Percentiles rank a stretch among this genome's conserved stretches.
Evolutionary conservation across 306 rosid genomes (phyloP).

Genomic region (Vigna hirtella): DNA sequence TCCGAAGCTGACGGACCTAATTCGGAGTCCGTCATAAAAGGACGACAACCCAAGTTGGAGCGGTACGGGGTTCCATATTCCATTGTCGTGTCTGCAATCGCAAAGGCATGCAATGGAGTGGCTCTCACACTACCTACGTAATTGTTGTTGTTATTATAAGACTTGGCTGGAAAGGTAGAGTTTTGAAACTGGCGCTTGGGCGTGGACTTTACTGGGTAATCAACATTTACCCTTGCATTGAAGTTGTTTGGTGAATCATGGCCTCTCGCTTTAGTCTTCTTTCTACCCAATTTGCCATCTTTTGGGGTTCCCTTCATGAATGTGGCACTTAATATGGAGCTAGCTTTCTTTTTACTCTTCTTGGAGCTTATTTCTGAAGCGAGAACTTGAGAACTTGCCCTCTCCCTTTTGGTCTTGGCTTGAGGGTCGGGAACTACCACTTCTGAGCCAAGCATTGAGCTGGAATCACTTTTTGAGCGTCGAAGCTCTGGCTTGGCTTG

Average conservation of each 20-base stretch:
- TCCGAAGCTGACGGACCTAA: constrained; percentile 95
- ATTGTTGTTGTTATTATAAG: not conserved
- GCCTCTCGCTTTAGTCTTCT: not conserved
- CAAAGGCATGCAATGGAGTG: constrained; percentile 46
- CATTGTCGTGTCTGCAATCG: not conserved
- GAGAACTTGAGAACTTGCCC: constrained; percentile 50
- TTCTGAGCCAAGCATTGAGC: constrained; percentile 76
- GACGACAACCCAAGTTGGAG: constrained; percentile 43
- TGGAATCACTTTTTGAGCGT: constrained; percentile 74
- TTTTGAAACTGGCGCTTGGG: constrained; percentile 19
- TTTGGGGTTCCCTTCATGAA: constrained; percentile 17
- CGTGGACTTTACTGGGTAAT: constrained; percentile 41
- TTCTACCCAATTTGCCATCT: not conserved
- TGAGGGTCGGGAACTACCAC: constrained; percentile 37
- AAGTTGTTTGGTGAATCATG: not conserved
- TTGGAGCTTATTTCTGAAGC: constrained; percentile 45
- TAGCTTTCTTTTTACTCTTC: constrained; percentile 40
- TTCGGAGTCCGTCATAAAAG: constrained; percentile 72
- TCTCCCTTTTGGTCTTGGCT: constrained; percentile 42
- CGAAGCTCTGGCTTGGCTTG: constrained; percentile 52
- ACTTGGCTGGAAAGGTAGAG: not conserved
- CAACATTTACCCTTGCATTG: not conserved
- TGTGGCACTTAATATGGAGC: constrained; percentile 54
- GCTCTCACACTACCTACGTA: constrained; percentile 37
- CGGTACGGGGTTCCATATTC: constrained; percentile 70